Evolutionary conservation across 108 stramenopile genomes (phyloP).

Genomic region (Nitzschia sp.): DNA sequence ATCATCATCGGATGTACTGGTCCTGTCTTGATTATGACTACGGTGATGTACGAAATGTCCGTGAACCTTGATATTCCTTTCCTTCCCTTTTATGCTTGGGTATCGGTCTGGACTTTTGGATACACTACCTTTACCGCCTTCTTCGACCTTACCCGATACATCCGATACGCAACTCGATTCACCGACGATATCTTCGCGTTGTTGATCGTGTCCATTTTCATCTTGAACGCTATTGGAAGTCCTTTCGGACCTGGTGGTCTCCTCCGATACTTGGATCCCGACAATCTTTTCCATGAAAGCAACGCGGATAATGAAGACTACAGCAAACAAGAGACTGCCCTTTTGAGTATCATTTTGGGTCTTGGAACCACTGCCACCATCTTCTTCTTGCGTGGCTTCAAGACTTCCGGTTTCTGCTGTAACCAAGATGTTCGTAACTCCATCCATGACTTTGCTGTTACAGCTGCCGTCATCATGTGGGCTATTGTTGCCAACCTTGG

Average conservation of each 20-base stretch:
- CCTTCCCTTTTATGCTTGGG: slow-evolving; percentile 43
- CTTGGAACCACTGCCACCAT: no score
- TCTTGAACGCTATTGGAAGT: slow-evolving; percentile 44
- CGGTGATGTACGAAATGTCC: slow-evolving; percentile 34
- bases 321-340: no score
- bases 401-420: slow-evolving; percentile 35
- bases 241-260: slow-evolving; percentile 42
- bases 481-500: no score
- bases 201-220: no score
- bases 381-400: no score
- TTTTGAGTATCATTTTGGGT: no score
- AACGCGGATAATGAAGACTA: no score
- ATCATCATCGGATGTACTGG: slow-evolving; percentile 49
- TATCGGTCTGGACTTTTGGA: background rate
- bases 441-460: slow-evolving; percentile 52
- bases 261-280: no score
- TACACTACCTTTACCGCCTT: slow-evolving; percentile 44
- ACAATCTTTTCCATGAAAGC: no score
- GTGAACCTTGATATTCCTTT: slow-evolving; percentile 37
- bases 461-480: slow-evolving; percentile 29
- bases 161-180: slow-evolving; percentile 48
- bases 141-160: slow-evolving; percentile 42
- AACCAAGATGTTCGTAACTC: slow-evolving; percentile 37
- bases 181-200: slow-evolving; percentile 64
- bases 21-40: no score